Conservation (phyloP, 1,139 yeast species). For the Geotrichum macrosporum region DNA sequence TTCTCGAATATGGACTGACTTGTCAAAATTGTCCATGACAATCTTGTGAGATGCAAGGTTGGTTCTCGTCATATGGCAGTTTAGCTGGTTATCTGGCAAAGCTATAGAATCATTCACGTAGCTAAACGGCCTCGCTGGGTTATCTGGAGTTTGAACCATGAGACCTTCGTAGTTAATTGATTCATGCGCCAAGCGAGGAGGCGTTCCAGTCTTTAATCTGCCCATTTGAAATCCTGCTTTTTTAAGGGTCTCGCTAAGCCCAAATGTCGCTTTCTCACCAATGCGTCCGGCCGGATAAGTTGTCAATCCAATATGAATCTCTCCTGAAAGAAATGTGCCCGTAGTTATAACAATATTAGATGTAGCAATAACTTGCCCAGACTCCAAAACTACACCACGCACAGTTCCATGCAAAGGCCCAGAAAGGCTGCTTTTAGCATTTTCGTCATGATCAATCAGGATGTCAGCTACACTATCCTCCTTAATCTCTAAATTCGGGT, state of each 20-base stretch:
- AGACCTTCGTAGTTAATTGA: constrained; percentile 64
- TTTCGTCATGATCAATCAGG: constrained; percentile 48
- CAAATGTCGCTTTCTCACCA: constrained; percentile 89
- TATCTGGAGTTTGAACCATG: constrained; percentile 70
- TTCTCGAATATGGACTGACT: constrained; percentile 86
- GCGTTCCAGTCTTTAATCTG: constrained; percentile 93
- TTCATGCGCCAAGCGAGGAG: constrained; percentile 73
- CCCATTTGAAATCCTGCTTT: constrained; percentile 82
- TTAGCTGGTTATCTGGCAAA: constrained; percentile 48
- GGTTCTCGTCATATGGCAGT: constrained; percentile 76
- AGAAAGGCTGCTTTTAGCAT: constrained; percentile 28
- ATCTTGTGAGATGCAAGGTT: constrained; percentile 70
- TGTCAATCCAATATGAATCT: constrained; percentile 82
- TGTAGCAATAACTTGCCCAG: constrained; percentile 59
- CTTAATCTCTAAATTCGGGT: constrained; percentile 55
- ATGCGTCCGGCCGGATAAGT: constrained; percentile 86
- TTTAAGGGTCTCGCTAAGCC: constrained; percentile 71
- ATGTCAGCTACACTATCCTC: constrained; percentile 84
- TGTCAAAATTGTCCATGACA: constrained; percentile 64
- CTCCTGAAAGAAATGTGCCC: constrained; percentile 92
- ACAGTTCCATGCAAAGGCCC: constrained; percentile 36
- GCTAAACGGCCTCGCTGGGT: constrained; percentile 86
- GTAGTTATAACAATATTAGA: constrained; percentile 82
- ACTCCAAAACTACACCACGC: constrained; percentile 66
- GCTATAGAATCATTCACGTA: constrained; percentile 65